Percentiles rank a stretch among this genome's conserved stretches.
Evolutionary conservation across 192 early-diverging fungal species (phyloP).

Genomic region (Coemansia sp.): DNA sequence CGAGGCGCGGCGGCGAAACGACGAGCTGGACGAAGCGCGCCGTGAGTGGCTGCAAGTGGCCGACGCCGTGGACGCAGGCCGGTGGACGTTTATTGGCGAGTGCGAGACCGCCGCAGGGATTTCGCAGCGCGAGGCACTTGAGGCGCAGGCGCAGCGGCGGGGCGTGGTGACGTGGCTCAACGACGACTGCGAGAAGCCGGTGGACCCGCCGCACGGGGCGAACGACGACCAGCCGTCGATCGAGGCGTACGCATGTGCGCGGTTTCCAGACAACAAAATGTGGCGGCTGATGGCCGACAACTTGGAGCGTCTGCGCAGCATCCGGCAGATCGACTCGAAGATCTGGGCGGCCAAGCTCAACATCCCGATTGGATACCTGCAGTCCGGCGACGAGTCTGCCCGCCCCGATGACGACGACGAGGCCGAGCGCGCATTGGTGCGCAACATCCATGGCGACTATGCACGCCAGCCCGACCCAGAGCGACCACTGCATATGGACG

Average conservation of each 20-base stretch:
- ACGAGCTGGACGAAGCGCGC: conserved; percentile 37
- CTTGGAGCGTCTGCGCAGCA: conserved; percentile 53
- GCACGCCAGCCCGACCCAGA: neutral
- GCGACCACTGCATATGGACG: conserved; percentile 47
- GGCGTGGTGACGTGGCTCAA: conserved; percentile 51
- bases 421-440: neutral
- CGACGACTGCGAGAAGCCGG: conserved; percentile 45
- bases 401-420: neutral
- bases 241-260: conserved; percentile 42
- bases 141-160: conserved; percentile 19
- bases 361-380: conserved; percentile 34
- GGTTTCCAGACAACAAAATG: conserved; percentile 49
- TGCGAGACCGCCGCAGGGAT: conserved; percentile 37
- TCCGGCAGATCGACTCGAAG: conserved; percentile 62
- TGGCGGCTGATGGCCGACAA: conserved; percentile 56
- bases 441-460: neutral
- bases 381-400: neutral
- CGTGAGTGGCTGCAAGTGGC: conserved; percentile 26
- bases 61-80: conserved; percentile 11
- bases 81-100: conserved; percentile 38
- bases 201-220: conserved; percentile 4
- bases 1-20: conserved; percentile 37
- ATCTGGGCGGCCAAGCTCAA: conserved; percentile 60
- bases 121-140: conserved; percentile 32
- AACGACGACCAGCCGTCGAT: conserved; percentile 14